Evolutionary conservation across 2,329 filamentous ascomycete genomes (phyloP), one percentile per base, ranked within the genome.

Genomic region (Coniochaeta sp.): DNA sequence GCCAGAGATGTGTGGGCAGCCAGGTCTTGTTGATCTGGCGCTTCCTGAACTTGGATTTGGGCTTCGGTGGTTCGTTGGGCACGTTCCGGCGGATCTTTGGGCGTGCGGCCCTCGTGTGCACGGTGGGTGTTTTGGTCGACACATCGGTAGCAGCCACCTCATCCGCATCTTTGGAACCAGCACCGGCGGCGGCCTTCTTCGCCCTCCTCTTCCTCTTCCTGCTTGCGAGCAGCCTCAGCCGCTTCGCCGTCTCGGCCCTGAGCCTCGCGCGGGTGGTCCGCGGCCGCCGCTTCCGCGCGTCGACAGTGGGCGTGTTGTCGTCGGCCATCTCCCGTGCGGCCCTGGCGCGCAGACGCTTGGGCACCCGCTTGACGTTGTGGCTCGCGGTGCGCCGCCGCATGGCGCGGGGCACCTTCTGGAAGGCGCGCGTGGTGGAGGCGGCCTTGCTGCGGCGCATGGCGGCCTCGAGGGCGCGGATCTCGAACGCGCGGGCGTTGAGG

Each of bases 1-100:
- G 93, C 83, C 90, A 99, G 64, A 96, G 76, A 72, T 99, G 95
- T 7, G 95, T 98, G 0, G 95, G 95, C 17, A 99, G 79, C 91
- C 93, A 97, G 2, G 90, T 92, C 78, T 98, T 98, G 72, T 90
- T 82, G 54, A 88, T 77, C 71, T 98, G 93, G 34, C 95, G 87
- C 74, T 91, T 95, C 65, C 88, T 86, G 71, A 91, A 98, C 68
- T 88, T 93, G 24, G 76, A 84, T 52, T 81, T 81, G 1, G 85
- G 71, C 57, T 68, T 72, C 0, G 75, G 76, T 2, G 86, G 72
- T 71, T 84, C 79, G 59, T 90, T 89, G 57, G 93, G 80, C 58
- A 77, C 79, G 67, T 91, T 86, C 66, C 87, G 85, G 71, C 87
- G 88, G 65, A 90, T 85, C 72, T 89, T 91, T 1, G 88, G 85